Conservation (phyloP, 2,329 filamentous ascomycete genomes). For the Fusarium metavorans region DNA sequence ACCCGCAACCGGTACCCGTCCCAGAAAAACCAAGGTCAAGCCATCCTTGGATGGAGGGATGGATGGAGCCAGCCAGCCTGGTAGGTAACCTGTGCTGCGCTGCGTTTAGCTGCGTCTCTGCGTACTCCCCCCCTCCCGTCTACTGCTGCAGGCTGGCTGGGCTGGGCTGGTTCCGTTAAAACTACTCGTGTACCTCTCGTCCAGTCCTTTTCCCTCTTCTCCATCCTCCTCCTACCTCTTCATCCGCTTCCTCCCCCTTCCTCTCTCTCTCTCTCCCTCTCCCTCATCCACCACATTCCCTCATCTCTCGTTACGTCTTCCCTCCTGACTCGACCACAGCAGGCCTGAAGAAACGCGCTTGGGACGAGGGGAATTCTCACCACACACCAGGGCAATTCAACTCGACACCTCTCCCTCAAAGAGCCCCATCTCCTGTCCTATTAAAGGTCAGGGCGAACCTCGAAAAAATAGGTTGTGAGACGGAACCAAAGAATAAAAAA, state of each 20-base stretch:
- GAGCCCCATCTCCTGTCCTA: conserved; percentile 38
- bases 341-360: conserved; percentile 50
- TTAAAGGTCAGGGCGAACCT: conserved; percentile 44
- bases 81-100: background rate
- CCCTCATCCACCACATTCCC: conserved; percentile 66
- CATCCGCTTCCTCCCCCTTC: conserved; percentile 55
- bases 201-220: conserved; percentile 68
- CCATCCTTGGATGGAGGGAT: background rate
- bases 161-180: conserved; percentile 48
- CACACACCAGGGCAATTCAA: conserved; percentile 35
- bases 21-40: conserved; percentile 26
- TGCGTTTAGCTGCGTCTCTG: conserved; percentile 10
- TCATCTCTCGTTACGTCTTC: conserved; percentile 60
- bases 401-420: conserved; percentile 35
- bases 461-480: conserved; percentile 42
- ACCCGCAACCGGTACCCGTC: conserved; percentile 36
- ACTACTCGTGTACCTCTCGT: conserved; percentile 57
- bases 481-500: conserved; percentile 32
- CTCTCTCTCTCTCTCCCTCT: conserved; percentile 46
- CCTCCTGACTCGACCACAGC: conserved; percentile 58
- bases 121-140: conserved; percentile 8
- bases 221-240: conserved; percentile 66
- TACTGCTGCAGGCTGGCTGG: conserved; percentile 13
- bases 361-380: conserved; percentile 51
- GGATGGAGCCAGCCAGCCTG: background rate